Evolutionary conservation across 2,329 filamentous ascomycete genomes (phyloP), one percentile per base, ranked within the genome.

Genomic region (Fusarium sp.): DNA sequence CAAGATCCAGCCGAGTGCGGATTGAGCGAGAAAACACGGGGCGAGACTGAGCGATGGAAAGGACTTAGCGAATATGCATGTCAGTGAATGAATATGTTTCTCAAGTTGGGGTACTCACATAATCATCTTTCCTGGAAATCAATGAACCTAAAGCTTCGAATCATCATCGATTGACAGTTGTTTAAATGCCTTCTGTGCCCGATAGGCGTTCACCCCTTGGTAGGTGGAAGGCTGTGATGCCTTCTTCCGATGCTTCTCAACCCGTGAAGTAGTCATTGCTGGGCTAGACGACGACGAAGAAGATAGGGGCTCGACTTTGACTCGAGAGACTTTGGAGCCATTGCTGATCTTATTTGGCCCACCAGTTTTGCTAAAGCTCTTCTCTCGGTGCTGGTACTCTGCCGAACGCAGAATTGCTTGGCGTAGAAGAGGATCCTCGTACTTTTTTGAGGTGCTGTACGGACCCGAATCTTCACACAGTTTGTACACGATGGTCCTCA

Each of bases 361-460:
- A 7, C 17, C n/a, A 17, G 40, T 47, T 50, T 61, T 70, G n/a
- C 49, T 50, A 43, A 66, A 76, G n/a, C 56, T 73, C 6, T 53
- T 58, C 3, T 66, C 21, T 1, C 68, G 61, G 39, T 65, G 58
- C 24, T 73, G 69, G 26, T 69, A 58, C 3, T 40, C 34, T 4
- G 77, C 77, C 2, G 76, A 74, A 3, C 72, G 60, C 1, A 78
- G 54, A 2, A 76, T 73, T 0, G 73, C 76, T 14, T 69, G 42
- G 0, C 76, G 72, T 51, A 79, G 61, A 1, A 75, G 42, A 1
- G 62, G 56, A 47, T 79, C 77, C 2, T 71, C 65, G 28, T 72
- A 75, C 3, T 55, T 15, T 9, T 42, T 34, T 11, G 50, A 28
- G 32, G 14, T n/a, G 2, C 20, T n/a, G 6, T 17, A n/a, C 6